phyloP scores from a whole-genome alignment of 2,329 filamentous ascomycete species.

The Pyrenochaeta sp. region DNA sequence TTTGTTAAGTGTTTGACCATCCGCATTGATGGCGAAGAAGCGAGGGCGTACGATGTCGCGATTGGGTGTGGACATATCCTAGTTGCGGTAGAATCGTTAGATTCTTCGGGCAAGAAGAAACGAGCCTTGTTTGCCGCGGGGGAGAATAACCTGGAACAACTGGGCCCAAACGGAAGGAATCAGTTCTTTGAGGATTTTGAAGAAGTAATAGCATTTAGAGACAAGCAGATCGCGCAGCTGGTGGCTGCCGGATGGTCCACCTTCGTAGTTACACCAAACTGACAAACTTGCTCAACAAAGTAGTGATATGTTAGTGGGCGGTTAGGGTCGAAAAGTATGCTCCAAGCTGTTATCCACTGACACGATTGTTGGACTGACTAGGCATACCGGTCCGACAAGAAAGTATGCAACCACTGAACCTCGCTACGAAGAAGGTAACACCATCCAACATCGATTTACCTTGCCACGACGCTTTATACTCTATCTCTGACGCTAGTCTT shows the following conservation, averaged over 20 bases:
- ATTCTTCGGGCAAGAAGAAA: neutral
- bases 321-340: too few species aligned
- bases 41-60: conserved; percentile 32
- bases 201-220: conserved; percentile 28
- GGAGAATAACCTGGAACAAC: conserved; percentile 31
- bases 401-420: neutral
- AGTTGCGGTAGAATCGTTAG: conserved; percentile 30
- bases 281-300: neutral
- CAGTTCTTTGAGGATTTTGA: conserved; percentile 29
- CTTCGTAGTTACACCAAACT: conserved; percentile 18
- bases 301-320: too few species aligned
- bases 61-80: conserved; percentile 41
- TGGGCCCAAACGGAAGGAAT: conserved; percentile 21
- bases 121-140: conserved; percentile 37
- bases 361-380: neutral
- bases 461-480: neutral
- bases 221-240: conserved; percentile 26
- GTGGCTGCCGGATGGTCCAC: conserved; percentile 38
- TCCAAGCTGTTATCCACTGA: too few species aligned
- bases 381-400: neutral
- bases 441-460: neutral
- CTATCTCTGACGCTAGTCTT: conserved; percentile 1
- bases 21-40: conserved; percentile 26
- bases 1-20: conserved; percentile 36
- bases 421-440: neutral